phyloP scores from a whole-genome alignment of 2,329 filamentous ascomycete genomes.

The Sporothrix inflata region DNA sequence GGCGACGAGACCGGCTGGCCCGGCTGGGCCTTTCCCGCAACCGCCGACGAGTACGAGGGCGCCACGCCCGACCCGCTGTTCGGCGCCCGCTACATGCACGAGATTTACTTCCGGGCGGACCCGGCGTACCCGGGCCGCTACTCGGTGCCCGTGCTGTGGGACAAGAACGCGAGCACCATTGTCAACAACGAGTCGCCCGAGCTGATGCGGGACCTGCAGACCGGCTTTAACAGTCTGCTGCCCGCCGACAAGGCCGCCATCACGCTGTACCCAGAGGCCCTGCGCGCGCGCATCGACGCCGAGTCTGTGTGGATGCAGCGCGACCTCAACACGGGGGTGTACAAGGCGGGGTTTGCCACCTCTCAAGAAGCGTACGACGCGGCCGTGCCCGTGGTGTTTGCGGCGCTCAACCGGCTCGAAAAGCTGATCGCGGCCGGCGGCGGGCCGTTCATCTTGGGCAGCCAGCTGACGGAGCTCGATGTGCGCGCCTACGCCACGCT shows the following conservation, averaged over 20 bases:
- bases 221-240: conserved; percentile 56
- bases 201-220: conserved; percentile 61
- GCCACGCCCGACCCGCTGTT: conserved; percentile 65
- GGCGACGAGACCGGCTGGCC: conserved; percentile 65
- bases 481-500: conserved; percentile 60
- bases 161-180: conserved; percentile 57
- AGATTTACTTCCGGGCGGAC: conserved; percentile 65
- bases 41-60: conserved; percentile 57
- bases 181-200: conserved; percentile 66
- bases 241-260: conserved; percentile 45
- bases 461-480: conserved; percentile 61
- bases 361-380: conserved; percentile 60
- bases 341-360: conserved; percentile 62
- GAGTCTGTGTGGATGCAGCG: conserved; percentile 58
- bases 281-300: conserved; percentile 55
- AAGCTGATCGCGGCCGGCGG: conserved; percentile 42
- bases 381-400: conserved; percentile 59
- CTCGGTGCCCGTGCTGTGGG: conserved; percentile 65
- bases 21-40: conserved; percentile 62
- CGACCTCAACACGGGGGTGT: conserved; percentile 63
- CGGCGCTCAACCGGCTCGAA: conserved; percentile 62
- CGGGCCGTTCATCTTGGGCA: conserved; percentile 60
- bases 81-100: conserved; percentile 60
- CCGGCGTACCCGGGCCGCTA: conserved; percentile 63
- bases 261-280: conserved; percentile 56